These are phyloP conservation scores for Phaeosphaeriaceae sp. DNA, from an alignment of 2,329 filamentous ascomycete genomes.

Conservation along the genomic window DNA sequence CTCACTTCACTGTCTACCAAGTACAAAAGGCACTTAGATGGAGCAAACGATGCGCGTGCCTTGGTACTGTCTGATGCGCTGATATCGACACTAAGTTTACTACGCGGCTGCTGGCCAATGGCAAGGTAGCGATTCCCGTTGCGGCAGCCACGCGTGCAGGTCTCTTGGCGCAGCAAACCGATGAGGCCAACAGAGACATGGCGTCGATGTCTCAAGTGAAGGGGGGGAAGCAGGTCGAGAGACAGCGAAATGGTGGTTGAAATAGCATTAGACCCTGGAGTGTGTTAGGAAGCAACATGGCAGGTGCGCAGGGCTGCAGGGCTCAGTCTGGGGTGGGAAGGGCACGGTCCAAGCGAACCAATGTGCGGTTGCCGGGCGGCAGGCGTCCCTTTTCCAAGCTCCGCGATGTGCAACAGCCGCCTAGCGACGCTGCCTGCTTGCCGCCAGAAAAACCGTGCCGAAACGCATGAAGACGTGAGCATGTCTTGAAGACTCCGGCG, in stretches of 20 bases:
- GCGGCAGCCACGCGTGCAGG: conserved; percentile 6
- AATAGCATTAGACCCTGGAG: background rate
- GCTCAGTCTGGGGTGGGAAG: conserved; percentile 7
- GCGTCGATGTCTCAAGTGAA: background rate
- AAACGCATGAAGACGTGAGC: background rate
- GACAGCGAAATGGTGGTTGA: background rate
- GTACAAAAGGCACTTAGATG: no score
- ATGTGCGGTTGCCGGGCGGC: conserved; percentile 8
- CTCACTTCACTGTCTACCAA: no score
- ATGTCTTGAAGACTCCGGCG: background rate
- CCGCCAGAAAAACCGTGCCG: background rate
- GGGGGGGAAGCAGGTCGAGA: background rate
- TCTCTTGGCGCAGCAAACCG: background rate
- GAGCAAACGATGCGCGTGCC: no score
- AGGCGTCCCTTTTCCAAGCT: conserved; percentile 5
- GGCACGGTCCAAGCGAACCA: conserved; percentile 13
- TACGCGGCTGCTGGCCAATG: conserved; percentile 6
- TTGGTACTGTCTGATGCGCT: background rate
- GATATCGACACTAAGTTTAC: background rate
- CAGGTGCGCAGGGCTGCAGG: conserved; percentile 5
- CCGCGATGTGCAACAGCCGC: conserved; percentile 3
- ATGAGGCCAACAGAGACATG: background rate
- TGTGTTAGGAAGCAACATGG: background rate
- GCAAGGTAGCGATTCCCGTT: background rate
- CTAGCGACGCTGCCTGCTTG: conserved; percentile 3